These are phyloP conservation scores for Apiospora saccharicola DNA, from an alignment of 2,329 filamentous ascomycete species.

Conservation along the genomic window DNA sequence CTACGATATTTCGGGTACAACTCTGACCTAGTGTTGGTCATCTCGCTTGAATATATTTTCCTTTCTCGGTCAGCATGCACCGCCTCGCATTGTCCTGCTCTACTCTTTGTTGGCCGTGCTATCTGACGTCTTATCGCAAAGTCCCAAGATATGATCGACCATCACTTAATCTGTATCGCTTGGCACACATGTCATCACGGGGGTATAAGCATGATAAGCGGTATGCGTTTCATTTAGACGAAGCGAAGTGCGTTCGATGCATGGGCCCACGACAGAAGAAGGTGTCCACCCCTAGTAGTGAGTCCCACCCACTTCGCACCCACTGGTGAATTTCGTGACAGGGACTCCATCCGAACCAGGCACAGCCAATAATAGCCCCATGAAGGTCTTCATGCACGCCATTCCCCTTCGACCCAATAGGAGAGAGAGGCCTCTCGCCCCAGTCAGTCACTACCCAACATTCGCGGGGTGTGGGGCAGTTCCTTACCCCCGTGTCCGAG, in stretches of 20 bases:
- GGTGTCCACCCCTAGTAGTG: background rate
- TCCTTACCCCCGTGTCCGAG: background rate
- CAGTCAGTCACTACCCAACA: background rate
- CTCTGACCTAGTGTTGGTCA: background rate
- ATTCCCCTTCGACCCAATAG: background rate
- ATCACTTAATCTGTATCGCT: background rate
- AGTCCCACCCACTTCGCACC: background rate
- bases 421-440: background rate
- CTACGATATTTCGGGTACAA: background rate
- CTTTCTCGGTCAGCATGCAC: background rate
- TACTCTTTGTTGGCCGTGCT: background rate
- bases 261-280: background rate
- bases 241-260: background rate
- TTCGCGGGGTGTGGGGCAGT: background rate
- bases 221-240: background rate
- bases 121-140: background rate
- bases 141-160: background rate
- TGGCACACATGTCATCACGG: background rate
- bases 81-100: background rate
- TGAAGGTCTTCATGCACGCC: background rate
- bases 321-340: background rate
- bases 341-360: background rate
- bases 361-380: background rate
- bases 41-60: background rate
- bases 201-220: background rate